Base-by-base conservation (phyloP, 2,329 filamentous ascomycete genomes). In the Chaetomium globosum region DNA sequence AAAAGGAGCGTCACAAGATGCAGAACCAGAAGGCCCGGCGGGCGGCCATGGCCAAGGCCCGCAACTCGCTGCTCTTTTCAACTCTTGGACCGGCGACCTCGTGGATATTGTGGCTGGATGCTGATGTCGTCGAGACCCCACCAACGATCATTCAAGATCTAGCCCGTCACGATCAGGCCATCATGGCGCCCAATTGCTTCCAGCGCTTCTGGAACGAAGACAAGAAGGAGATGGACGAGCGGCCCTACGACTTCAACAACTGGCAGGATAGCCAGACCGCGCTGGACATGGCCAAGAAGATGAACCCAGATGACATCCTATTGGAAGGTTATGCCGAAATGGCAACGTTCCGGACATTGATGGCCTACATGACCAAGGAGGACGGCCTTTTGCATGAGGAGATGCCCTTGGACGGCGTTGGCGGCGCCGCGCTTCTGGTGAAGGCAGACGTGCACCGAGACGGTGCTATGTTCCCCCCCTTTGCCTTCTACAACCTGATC, bases 381-480 rank as follows among this genome's bases (percentile, higher is more conserved):
- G 80, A 80, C 62, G 84, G 84, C 19, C 84, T 90, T 71, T 76
- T 79, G 51, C 81, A 85, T 58, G 78, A 83, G 43, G 87, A 91
- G 74, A 85, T 97, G 59, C 83, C 88, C 52, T 83, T 99, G 9
- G 95, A 99, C 75, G 95, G 95, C 58, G 95, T 99, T 3, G 95
- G 95, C 63, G 95, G 95, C 43, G 96, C 94, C 0, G 91, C 93
- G 1, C 81, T 99, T 69, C 81, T 99, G 73, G 95, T 99, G 66
- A 97, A 97, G 81, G 95, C 93, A 1, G 93, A 98, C 66, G 95
- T 99, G 28, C 95, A 99, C 76, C 87, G 95, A 30, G 95, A 99
- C 74, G 95, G 95, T 23, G 94, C 95, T 75, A 99, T 98, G 94
- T 99, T 99, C 80, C 95, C 95, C 21, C 87, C 95, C 0, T 99